Percentiles rank a stretch among this genome's conserved stretches.
phyloP scores from a whole-genome alignment of 495 filamentous ascomycete species.

The Penicillium waksmanii region DNA sequence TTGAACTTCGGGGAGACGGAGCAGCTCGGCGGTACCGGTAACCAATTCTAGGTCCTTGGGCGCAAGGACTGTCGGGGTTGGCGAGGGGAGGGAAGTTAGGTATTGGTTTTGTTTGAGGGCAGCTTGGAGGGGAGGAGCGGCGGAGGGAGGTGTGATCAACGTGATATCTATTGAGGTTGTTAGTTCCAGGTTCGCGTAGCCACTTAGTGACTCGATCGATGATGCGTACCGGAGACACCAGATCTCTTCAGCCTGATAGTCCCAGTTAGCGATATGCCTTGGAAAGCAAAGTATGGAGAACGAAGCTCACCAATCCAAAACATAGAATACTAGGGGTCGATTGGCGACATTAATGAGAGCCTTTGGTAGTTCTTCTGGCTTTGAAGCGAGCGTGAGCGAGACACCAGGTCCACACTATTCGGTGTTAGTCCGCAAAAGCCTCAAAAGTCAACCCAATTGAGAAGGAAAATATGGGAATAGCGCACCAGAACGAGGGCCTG shows the following conservation, averaged over 20 bases:
- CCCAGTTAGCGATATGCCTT: not conserved
- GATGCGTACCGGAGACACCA: constrained; percentile 71
- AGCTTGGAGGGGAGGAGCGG: constrained; percentile 68
- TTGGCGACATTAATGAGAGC: constrained; percentile 91
- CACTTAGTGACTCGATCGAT: not conserved
- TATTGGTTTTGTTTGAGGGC: constrained; percentile 86
- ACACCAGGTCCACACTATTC: constrained; percentile 6
- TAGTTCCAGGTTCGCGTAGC: constrained; percentile 4
- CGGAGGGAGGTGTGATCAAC: constrained; percentile 78
- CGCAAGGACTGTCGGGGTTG: constrained; percentile 73
- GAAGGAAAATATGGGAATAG: constrained; percentile 78
- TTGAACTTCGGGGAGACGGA: constrained; percentile 76
- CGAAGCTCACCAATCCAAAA: constrained; percentile 1
- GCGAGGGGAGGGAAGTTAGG: constrained; percentile 77
- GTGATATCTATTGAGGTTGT: constrained; percentile 65
- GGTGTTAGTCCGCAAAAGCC: not conserved
- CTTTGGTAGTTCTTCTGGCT: constrained; percentile 76
- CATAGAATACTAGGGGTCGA: constrained; percentile 94
- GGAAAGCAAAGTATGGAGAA: not conserved
- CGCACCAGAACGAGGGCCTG: constrained; percentile 88
- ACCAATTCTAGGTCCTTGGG: constrained; percentile 73
- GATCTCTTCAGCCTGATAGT: constrained; percentile 74
- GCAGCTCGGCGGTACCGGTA: constrained; percentile 87
- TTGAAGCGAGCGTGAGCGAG: constrained; percentile 76
- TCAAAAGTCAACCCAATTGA: constrained; percentile 22